A percentile compares a stretch with the other conserved stretches of the same genome.
phyloP scores from a whole-genome alignment of 441 rosid genomes.

The Mallotus japonicus region DNA sequence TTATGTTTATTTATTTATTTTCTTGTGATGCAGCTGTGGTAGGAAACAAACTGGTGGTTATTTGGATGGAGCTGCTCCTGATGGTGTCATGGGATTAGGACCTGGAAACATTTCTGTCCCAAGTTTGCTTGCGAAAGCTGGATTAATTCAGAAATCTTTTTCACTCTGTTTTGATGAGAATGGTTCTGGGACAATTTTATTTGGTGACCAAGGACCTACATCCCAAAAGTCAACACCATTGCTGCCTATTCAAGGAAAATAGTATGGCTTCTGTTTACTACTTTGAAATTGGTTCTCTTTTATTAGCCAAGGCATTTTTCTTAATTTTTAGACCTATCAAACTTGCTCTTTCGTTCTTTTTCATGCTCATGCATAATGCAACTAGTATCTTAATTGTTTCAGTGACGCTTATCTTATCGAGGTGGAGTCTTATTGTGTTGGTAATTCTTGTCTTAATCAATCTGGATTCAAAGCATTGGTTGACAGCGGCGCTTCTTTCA shows the following conservation, averaged over 20 bases:
- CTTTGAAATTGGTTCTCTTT: background rate
- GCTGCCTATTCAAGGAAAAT: conserved; percentile 28
- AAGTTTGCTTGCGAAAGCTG: conserved; percentile 66
- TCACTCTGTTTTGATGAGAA: conserved; percentile 43
- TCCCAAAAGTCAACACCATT: conserved; percentile 43
- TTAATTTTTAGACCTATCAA: background rate
- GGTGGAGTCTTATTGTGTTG: conserved; percentile 39
- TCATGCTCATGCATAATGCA: background rate
- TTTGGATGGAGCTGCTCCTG: conserved; percentile 76
- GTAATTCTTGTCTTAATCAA: conserved; percentile 34
- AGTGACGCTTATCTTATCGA: conserved; percentile 30
- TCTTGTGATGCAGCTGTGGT: conserved; percentile 57
- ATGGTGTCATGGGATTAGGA: conserved; percentile 88
- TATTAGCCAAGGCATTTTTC: background rate
- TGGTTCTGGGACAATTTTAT: conserved; percentile 38
- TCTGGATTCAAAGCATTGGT: conserved; percentile 39
- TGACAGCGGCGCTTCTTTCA: conserved; percentile 46
- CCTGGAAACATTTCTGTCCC: conserved; percentile 74
- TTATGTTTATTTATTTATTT: background rate
- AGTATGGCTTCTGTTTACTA: conserved; percentile 25
- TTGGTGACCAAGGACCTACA: conserved; percentile 39
- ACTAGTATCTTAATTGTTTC: conserved; percentile 16
- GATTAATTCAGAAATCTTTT: conserved; percentile 44
- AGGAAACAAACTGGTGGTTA: conserved; percentile 76
- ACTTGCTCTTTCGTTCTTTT: background rate